Conservation (phyloP, 768 basidiomycete genomes). For the Chalciporus sphaerocephalus region DNA sequence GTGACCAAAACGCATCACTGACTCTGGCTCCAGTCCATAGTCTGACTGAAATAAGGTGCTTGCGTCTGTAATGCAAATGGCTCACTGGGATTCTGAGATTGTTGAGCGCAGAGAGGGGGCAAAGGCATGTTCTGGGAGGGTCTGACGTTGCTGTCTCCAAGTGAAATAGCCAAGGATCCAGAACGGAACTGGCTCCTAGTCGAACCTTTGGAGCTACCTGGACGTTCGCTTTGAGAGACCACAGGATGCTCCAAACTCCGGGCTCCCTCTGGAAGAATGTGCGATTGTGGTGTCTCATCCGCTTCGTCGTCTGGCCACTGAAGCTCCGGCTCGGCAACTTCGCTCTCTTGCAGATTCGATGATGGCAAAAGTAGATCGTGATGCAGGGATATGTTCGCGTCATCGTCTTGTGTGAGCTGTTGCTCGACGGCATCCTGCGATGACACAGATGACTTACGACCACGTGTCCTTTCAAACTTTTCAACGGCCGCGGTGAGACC, state of each 20-base stretch:
- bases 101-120: conserved; percentile 7
- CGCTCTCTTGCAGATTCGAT: conserved; percentile 5
- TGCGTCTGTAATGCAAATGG: conserved; percentile 44
- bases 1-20: conserved; percentile 12
- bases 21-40: conserved; percentile 26
- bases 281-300: neutral
- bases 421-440: conserved; percentile 44
- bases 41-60: conserved; percentile 50
- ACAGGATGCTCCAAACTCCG: neutral
- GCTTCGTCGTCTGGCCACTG: conserved; percentile 28
- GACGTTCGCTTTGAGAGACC: neutral
- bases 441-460: conserved; percentile 26
- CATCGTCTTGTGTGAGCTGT: conserved; percentile 44
- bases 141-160: neutral
- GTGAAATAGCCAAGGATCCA: conserved; percentile 22
- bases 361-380: neutral
- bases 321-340: conserved; percentile 19
- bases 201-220: conserved; percentile 2
- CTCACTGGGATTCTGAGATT: conserved; percentile 28
- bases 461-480: conserved; percentile 15
- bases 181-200: conserved; percentile 16
- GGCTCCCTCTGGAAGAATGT: neutral
- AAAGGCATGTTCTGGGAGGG: neutral
- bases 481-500: conserved; percentile 16
- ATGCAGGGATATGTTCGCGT: conserved; percentile 8